phyloP scores from a whole-genome alignment of 2,329 filamentous ascomycete genomes.

The Amauroascus verrucosus region DNA sequence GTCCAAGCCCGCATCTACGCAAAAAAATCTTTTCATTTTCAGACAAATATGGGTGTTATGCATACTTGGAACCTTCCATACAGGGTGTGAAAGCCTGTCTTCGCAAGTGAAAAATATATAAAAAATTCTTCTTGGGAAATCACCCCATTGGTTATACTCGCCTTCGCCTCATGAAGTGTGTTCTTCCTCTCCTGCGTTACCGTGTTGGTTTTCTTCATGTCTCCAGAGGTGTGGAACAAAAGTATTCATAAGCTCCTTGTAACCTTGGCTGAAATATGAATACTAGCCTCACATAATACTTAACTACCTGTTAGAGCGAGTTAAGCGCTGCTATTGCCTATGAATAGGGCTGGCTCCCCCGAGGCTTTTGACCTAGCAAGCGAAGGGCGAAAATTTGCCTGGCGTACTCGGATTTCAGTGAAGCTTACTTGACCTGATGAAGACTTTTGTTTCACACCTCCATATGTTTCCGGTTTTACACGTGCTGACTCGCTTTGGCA shows the following conservation, averaged over 20 bases:
- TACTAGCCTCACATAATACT: no score
- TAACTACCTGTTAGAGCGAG: no score
- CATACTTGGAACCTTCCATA: constrained; percentile 10
- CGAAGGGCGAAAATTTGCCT: no score
- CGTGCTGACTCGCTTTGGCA: constrained; percentile 15
- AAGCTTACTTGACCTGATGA: no score
- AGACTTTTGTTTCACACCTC: no score
- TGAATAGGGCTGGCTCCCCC: no score
- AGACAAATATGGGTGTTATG: constrained; percentile 7
- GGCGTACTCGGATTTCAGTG: no score
- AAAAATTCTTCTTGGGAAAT: constrained; percentile 5
- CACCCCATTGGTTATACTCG: background rate
- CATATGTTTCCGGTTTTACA: background rate
- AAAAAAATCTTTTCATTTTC: background rate
- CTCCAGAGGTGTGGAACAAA: no score
- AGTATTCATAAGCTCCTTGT: no score
- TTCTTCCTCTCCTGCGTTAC: constrained; percentile 4
- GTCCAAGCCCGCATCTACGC: background rate
- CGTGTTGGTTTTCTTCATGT: constrained; percentile 6
- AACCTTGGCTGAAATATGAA: no score
- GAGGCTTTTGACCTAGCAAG: no score
- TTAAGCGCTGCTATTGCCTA: no score
- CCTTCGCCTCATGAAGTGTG: constrained; percentile 10
- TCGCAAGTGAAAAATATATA: background rate
- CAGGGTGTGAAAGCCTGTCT: constrained; percentile 7